Evolutionary conservation across 306 rosid species (phyloP).

Genomic region (Pachyrhizus erosus): DNA sequence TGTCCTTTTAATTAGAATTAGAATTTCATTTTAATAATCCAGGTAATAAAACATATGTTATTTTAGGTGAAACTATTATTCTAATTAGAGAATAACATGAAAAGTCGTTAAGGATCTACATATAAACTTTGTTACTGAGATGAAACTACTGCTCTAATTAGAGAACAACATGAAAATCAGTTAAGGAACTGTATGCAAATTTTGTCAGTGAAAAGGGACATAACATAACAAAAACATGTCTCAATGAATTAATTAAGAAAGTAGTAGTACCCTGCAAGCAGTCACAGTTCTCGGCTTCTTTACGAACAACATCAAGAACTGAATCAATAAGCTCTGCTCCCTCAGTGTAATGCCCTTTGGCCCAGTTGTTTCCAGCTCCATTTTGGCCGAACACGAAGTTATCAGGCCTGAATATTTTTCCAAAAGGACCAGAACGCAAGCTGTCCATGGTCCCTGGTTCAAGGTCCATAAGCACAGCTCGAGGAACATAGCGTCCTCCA

Average conservation of each 20-base stretch:
- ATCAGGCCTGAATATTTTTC: constrained; percentile 83
- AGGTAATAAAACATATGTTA: not conserved
- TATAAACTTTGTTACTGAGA: not conserved
- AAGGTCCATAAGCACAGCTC: constrained; percentile 89
- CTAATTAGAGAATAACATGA: no score
- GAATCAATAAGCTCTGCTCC: constrained; percentile 91
- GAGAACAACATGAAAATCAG: not conserved
- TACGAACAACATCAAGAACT: constrained; percentile 92
- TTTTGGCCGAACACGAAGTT: constrained; percentile 89
- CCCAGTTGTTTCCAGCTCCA: constrained; percentile 97
- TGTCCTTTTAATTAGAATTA: no score
- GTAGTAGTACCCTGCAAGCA: constrained; percentile 80
- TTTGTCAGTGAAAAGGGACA: no score
- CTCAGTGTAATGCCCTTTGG: constrained; percentile 91
- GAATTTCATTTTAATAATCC: not conserved
- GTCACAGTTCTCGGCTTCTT: constrained; percentile 92
- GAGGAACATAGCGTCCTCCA: constrained; percentile 83
- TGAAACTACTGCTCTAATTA: not conserved
- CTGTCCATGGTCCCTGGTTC: constrained; percentile 97
- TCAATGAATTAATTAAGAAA: not conserved
- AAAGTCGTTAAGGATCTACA: not conserved
- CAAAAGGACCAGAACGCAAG: constrained; percentile 77
- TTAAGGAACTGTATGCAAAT: not conserved
- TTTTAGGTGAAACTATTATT: not conserved
- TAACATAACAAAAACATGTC: no score